A percentile compares a stretch with the other conserved stretches of the same genome.
These are phyloP conservation scores for Dillenia suffruticosa DNA, from an alignment of 164 flowering plant species.

Conservation along the genomic window DNA sequence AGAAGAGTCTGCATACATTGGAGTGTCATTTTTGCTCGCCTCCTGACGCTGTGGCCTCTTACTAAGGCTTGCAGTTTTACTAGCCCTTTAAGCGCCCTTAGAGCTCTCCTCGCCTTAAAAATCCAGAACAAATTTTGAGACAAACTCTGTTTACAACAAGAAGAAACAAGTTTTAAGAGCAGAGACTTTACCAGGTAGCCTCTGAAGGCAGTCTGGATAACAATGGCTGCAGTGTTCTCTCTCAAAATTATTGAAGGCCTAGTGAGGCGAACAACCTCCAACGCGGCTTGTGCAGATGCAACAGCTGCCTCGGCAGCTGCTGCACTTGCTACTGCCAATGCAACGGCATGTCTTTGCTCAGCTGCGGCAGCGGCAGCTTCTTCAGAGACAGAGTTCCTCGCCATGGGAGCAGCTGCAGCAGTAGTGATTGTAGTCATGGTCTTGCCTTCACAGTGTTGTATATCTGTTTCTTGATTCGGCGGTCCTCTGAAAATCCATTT, in stretches of 20 bases:
- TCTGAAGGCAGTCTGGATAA: constrained; percentile 56
- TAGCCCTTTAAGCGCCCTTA: constrained; percentile 72
- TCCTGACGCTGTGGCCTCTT: constrained; percentile 83
- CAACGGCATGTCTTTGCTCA: constrained; percentile 25
- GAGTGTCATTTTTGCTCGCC: constrained; percentile 72
- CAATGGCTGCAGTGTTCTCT: constrained; percentile 26
- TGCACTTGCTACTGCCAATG: constrained; percentile 32
- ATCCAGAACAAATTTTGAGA: too few species aligned
- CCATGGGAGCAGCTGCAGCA: neutral
- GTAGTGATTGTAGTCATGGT: neutral
- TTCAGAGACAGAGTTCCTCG: neutral
- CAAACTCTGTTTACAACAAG: constrained; percentile 15
- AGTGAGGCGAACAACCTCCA: constrained; percentile 30
- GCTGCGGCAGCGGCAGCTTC: constrained; percentile 3
- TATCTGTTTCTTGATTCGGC: constrained; percentile 12
- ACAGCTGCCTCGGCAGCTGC: constrained; percentile 28
- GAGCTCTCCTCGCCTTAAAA: constrained; percentile 80
- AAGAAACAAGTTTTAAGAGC: neutral
- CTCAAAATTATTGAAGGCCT: constrained; percentile 17
- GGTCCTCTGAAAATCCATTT: constrained; percentile 35
- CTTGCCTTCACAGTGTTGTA: constrained; percentile 8
- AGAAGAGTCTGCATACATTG: constrained; percentile 80
- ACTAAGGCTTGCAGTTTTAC: constrained; percentile 90
- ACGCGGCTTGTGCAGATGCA: constrained; percentile 38
- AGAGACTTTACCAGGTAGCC: constrained; percentile 69